A percentile compares a stretch with the other conserved stretches of the same genome.
Conservation (phyloP, 139 green algal genomes). For the Closterium sp. region DNA sequence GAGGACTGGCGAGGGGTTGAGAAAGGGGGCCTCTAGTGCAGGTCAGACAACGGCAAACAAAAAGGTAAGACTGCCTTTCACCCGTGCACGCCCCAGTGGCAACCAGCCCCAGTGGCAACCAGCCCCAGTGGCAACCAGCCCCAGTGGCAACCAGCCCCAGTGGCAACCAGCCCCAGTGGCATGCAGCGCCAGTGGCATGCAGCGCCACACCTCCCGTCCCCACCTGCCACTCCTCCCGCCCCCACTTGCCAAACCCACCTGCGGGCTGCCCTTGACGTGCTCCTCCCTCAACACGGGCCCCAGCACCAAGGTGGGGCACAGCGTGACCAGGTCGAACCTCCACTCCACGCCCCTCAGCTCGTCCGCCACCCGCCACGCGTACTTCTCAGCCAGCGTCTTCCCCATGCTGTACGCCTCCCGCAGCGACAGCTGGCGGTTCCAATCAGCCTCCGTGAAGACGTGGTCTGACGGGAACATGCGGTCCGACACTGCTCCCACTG, state of each 20-base stretch:
- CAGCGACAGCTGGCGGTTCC: slow-evolving; percentile 65
- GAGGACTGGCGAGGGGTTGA: background rate
- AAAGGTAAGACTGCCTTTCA: too few relatives aligned
- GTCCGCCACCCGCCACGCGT: slow-evolving; percentile 61
- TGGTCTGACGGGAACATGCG: background rate
- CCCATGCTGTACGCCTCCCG: slow-evolving; percentile 68
- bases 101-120: too few relatives aligned
- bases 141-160: too few relatives aligned
- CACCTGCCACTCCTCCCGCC: too few relatives aligned
- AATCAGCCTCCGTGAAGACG: slow-evolving; percentile 66
- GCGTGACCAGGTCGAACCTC: slow-evolving; percentile 63
- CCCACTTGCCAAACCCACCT: background rate
- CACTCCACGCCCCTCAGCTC: background rate
- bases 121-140: too few relatives aligned
- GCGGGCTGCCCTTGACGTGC: slow-evolving; percentile 21
- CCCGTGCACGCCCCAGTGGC: too few relatives aligned
- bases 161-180: too few relatives aligned
- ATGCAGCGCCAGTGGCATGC: too few relatives aligned
- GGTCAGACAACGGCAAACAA: too few relatives aligned
- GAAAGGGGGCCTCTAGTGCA: background rate
- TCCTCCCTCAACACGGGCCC: slow-evolving; percentile 55
- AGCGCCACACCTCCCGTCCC: too few relatives aligned
- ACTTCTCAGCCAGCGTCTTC: slow-evolving; percentile 71
- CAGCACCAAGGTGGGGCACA: slow-evolving; percentile 74
- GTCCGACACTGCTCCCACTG: background rate